Base-by-base conservation (phyloP, 2,329 filamentous ascomycete species). In the Talaromyces albobiverticillius region DNA sequence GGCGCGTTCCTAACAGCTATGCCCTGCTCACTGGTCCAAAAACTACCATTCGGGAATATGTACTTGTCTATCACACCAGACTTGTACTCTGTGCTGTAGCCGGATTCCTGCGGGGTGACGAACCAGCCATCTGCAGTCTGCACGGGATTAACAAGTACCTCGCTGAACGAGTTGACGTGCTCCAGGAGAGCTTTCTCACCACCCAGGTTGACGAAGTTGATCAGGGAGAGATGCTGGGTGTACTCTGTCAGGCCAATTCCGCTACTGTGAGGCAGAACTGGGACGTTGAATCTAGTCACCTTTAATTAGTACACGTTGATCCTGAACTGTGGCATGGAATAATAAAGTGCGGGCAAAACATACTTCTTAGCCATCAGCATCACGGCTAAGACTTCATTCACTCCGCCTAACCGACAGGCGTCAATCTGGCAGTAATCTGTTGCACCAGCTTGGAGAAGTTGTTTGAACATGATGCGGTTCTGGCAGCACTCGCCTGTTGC, bases 401-500 rank as follows among this genome's bases (percentile, higher is more conserved):
- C 89, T 58, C 91, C 90, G 38, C 91, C 91, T 62, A 96, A 82
- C 23, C 91, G 86, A 77, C 90, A 95, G 2, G 91, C 91, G 65
- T 96, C 91, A 63, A 94, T 88, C 73, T 96, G 91, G 70, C 89
- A 90, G 18, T 95, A 84, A 66, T 93, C 90, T 62, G 95, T 89
- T 57, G 90, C 89, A 51, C 87, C 87, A 2, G 83, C 79, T 68
- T 86, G 83, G 51, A 96, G 82, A 55, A 95, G 82, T 74, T 96
- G 91, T 81, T 95, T 96, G 82, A 96, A 96, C 64, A 95, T 83
- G 61, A 95, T 89, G 38, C 91, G 85, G 78, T 95, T 96, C 78
- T 95, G 91, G 76, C 89, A 94, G 89, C 95, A 95, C 76, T 96
- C 91, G 59, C 91, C 91, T 0, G 91, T 95, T 5, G 91, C 91